Evolutionary conservation across 1,284 basidiomycete genomes (phyloP).

Genomic region (Fomitopsis palustris): DNA sequence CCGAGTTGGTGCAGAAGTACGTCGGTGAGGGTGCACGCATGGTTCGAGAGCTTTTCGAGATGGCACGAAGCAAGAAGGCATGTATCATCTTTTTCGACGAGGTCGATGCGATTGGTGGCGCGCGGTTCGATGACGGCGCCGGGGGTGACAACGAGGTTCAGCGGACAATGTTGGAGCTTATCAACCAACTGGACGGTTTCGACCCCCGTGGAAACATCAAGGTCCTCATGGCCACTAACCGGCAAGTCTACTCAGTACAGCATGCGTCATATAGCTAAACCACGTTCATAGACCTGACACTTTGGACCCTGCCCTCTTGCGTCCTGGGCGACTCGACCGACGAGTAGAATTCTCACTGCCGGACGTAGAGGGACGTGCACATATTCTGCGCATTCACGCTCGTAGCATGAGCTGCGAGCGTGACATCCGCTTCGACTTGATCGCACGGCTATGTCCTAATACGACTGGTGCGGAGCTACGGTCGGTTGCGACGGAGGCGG

Average conservation of each 20-base stretch:
- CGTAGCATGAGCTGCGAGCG: conserved; percentile 98
- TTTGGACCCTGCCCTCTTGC: conserved; percentile 92
- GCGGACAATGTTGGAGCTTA: conserved; percentile 99
- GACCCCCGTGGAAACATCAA: conserved; percentile 99
- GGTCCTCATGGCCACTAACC: conserved; percentile 99
- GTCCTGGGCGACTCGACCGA: conserved; percentile 95
- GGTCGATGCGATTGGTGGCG: conserved; percentile 96
- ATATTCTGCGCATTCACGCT: conserved; percentile 97
- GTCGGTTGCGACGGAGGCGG: conserved; percentile 97
- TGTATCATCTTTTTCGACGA: conserved; percentile 99
- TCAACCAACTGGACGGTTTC: conserved; percentile 99
- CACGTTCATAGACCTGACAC: conserved; percentile 81
- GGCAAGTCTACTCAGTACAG: conserved; percentile 40
- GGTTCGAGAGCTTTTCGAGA: conserved; percentile 99
- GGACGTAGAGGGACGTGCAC: conserved; percentile 94
- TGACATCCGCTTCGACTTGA: conserved; percentile 96
- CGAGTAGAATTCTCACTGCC: conserved; percentile 96
- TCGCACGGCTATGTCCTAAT: conserved; percentile 96
- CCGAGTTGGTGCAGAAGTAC: conserved; percentile 98
- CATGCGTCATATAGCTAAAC: neutral
- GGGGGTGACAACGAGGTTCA: conserved; percentile 99
- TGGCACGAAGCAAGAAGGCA: conserved; percentile 98
- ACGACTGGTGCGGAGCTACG: conserved; percentile 97
- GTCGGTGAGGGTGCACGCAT: conserved; percentile 98
- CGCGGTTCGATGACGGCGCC: conserved; percentile 98